Evolutionary conservation across 164 flowering plant genomes (phyloP), one percentile per base, ranked within the genome.

Genomic region (Macadamia integrifolia): DNA sequence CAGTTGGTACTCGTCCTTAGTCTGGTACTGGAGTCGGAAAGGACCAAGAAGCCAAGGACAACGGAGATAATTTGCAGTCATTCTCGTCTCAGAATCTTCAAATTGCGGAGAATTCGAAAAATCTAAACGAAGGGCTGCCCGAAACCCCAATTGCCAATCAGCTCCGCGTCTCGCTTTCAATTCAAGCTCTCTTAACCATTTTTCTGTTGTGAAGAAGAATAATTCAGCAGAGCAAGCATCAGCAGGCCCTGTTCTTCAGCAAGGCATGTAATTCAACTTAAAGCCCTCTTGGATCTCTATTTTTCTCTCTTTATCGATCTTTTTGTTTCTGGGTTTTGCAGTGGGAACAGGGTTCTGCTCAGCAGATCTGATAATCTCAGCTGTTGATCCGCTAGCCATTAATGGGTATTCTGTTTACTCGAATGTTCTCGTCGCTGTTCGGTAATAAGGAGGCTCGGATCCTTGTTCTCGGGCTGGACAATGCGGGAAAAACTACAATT

Each of bases 401-500:
- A 52, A 94, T 94, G 99, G 99, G 99, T 2, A 77, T 92, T 30
- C 23, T 89, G 59, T 92, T 94, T 65, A 84, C 91, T 59, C 74
- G 84, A 57, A 71, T 94, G 84, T 92, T 94, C 82, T 87, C 98
- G 18, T 89, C 97, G 0, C 65, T 94, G 2, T 92, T 94, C 69
- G 98, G 99, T n/a, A 86, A 82, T 79, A 83, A 71, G 60, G 99
- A 94, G 77, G 99, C 99, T 74, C 81, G 98, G 75, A 94, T 94
- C 87, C 92, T 94, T 17, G 98, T 94, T 49, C 89, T 94, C 10
- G 99, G 99, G 6, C 98, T 94, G 66, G 99, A 94, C 82, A 94
- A 94, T 88, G 98, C 99, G 40, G 99, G 99, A 29, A 94, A 94
- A 84, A 94, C 99, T 59, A 94, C 99, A 1, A 94, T 94, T 71